These are phyloP conservation scores for Leccinellum rugosiceps DNA, from an alignment of 768 basidiomycete genomes.

Conservation along the genomic window DNA sequence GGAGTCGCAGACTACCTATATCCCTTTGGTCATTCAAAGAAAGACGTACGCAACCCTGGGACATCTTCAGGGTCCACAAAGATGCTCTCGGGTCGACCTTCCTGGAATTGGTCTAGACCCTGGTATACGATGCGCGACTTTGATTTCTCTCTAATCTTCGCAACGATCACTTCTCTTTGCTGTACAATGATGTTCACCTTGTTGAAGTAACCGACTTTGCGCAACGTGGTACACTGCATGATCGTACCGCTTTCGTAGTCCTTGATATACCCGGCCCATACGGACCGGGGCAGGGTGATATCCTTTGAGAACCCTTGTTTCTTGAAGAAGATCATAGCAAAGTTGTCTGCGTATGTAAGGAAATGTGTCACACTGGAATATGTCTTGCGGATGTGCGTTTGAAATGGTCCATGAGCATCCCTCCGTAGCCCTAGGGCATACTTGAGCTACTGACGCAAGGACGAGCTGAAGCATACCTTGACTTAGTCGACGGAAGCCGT, in stretches of 20 bases:
- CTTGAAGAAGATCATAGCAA: slow-evolving; percentile 98
- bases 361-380: slow-evolving; percentile 92
- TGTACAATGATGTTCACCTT: slow-evolving; percentile 68
- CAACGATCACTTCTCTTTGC: slow-evolving; percentile 87
- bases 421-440: slow-evolving; percentile 81
- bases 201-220: slow-evolving; percentile 84
- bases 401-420: slow-evolving; percentile 98
- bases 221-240: slow-evolving; percentile 98
- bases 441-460: background rate
- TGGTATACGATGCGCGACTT: slow-evolving; percentile 82
- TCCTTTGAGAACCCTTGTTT: slow-evolving; percentile 99
- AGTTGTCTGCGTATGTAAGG: slow-evolving; percentile 98
- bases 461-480: slow-evolving; percentile 62
- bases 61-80: slow-evolving; percentile 72
- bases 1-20: background rate
- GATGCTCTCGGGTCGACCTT: slow-evolving; percentile 49
- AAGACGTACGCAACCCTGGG: slow-evolving; percentile 74
- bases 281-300: slow-evolving; percentile 83
- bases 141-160: slow-evolving; percentile 84
- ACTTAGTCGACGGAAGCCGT: slow-evolving; percentile 96
- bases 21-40: background rate
- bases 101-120: slow-evolving; percentile 75
- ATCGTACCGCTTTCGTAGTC: slow-evolving; percentile 99
- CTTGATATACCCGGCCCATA: slow-evolving; percentile 99
- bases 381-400: slow-evolving; percentile 82